Conservation (phyloP, 192 early-diverging fungal genomes). For the Mortierella antarctica region DNA sequence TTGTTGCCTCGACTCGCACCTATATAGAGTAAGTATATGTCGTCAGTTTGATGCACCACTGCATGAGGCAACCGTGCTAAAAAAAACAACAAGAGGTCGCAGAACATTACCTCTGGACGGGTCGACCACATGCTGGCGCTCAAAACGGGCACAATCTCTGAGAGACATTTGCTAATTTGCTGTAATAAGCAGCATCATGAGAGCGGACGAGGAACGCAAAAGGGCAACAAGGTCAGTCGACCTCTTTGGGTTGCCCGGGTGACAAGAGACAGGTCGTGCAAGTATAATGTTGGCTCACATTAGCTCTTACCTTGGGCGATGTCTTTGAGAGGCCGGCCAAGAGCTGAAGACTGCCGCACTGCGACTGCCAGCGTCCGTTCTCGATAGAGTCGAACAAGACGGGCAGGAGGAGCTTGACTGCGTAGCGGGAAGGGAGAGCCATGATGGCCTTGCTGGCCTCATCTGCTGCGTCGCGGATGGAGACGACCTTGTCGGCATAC, state of each 20-base stretch:
- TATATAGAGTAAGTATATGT: not conserved
- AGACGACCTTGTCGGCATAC: conserved; percentile 64
- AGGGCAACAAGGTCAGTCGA: no score
- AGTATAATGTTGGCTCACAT: not conserved
- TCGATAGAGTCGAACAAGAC: conserved; percentile 74
- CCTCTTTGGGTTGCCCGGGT: no score
- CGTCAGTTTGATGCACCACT: not conserved
- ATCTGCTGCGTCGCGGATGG: conserved; percentile 55
- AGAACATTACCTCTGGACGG: conserved; percentile 71
- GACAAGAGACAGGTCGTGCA: no score
- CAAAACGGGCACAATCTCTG: conserved; percentile 75
- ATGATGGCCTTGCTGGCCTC: conserved; percentile 56
- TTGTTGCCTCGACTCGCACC: conserved; percentile 65
- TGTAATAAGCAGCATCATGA: not conserved
- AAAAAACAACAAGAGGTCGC: not conserved
- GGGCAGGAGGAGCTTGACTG: conserved; percentile 66
- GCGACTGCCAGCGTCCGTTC: conserved; percentile 82
- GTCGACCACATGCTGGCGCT: conserved; percentile 86
- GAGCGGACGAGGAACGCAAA: no score
- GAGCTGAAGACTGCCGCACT: conserved; percentile 59
- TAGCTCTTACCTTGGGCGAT: conserved; percentile 45
- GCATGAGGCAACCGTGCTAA: not conserved
- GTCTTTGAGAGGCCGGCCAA: conserved; percentile 57
- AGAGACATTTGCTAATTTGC: conserved; percentile 61
- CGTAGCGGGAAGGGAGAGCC: conserved; percentile 56